These are phyloP conservation scores for Pistacia integerrima DNA, from an alignment of 345 rosid species.

Conservation along the genomic window DNA sequence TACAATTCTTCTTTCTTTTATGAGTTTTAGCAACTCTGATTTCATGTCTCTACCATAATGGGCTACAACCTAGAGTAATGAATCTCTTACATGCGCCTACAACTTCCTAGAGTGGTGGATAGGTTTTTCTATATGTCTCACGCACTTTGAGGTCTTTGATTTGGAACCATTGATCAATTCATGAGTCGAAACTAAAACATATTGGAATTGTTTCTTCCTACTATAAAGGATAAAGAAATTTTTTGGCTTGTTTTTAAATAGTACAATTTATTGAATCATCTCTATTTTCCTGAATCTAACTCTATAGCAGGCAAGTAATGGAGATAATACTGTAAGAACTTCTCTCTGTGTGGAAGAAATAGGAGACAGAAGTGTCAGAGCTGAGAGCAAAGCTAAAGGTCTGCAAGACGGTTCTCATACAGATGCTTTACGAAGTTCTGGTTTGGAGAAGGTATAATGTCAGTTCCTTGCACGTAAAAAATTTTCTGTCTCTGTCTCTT, in stretches of 20 bases:
- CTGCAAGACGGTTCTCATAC: constrained; percentile 27
- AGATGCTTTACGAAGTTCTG: constrained; percentile 33
- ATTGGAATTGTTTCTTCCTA: background rate
- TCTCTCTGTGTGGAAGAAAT: constrained; percentile 38
- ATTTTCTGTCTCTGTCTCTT: background rate
- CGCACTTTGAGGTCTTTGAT: no score
- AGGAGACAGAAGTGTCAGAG: constrained; percentile 34
- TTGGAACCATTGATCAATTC: no score
- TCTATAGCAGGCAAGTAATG: constrained; percentile 39
- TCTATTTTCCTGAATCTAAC: constrained; percentile 1
- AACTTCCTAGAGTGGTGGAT: no score
- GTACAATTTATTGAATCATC: background rate
- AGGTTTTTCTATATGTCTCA: no score
- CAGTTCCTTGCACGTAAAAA: background rate
- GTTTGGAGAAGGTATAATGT: constrained; percentile 15
- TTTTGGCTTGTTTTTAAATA: background rate
- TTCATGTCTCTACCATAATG: no score
- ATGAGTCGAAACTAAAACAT: no score
- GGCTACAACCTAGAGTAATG: no score
- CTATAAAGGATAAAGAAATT: background rate
- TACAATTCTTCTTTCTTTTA: no score
- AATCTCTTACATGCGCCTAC: no score
- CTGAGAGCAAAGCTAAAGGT: constrained; percentile 31
- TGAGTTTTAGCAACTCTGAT: no score
- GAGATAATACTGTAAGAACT: constrained; percentile 35